A percentile compares a stretch with the other conserved stretches of the same genome.
phyloP scores from a whole-genome alignment of 805 yeast species.

The Yamadazyma nakazawae region DNA sequence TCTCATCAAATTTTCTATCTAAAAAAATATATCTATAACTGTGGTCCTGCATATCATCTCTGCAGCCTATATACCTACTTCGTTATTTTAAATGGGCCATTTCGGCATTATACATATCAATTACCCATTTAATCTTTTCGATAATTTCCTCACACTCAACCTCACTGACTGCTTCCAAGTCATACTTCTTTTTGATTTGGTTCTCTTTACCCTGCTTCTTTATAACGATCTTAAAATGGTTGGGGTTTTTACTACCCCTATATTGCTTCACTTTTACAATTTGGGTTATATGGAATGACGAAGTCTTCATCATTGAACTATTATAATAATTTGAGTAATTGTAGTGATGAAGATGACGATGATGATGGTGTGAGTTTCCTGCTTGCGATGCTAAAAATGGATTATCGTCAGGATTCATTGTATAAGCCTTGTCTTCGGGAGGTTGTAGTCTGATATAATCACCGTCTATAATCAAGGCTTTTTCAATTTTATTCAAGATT shows the following conservation, averaged over 20 bases:
- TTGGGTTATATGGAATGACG: constrained; percentile 82
- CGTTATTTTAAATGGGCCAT: constrained; percentile 9
- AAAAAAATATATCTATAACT: too few species aligned
- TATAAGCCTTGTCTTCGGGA: constrained; percentile 62
- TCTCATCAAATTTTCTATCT: constrained; percentile 3
- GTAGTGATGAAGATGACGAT: constrained; percentile 37
- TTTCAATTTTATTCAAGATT: constrained; percentile 73
- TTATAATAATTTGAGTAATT: constrained; percentile 43
- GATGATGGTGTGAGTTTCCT: constrained; percentile 18
- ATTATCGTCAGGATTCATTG: constrained; percentile 28
- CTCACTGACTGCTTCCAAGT: constrained; percentile 69
- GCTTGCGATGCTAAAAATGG: constrained; percentile 24
- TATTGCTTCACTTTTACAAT: constrained; percentile 74
- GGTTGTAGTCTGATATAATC: constrained; percentile 88
- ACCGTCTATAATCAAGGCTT: constrained; percentile 88
- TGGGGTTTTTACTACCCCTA: constrained; percentile 56
- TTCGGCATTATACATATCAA: constrained; percentile 45
- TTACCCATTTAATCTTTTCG: constrained; percentile 57
- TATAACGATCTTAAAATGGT: constrained; percentile 78
- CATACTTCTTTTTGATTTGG: constrained; percentile 65
- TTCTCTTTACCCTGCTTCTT: constrained; percentile 33
- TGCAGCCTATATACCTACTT: too few species aligned
- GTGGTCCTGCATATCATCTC: too few species aligned
- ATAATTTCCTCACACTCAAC: constrained; percentile 72
- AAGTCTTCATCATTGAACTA: constrained; percentile 76